Evolutionary conservation across 2,329 filamentous ascomycete species (phyloP).

Genomic region (Neopestalotiopsis rosae): DNA sequence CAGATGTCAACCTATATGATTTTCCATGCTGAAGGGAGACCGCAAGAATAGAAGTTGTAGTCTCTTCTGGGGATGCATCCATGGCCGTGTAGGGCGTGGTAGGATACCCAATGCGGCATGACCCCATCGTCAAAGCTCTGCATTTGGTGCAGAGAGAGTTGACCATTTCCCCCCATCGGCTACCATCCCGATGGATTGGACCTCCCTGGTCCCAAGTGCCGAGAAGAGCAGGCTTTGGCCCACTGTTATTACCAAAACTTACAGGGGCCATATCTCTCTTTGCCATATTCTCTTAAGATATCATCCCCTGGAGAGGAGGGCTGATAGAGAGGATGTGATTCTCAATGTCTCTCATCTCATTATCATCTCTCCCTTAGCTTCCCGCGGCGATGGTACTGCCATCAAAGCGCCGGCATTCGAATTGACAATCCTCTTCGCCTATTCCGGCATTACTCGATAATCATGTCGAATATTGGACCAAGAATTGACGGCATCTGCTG

Average conservation of each 20-base stretch:
- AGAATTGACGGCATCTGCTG: slow-evolving; percentile 17
- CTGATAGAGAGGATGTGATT: background rate
- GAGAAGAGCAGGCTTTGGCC: background rate
- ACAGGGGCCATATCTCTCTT: background rate
- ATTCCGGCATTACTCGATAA: background rate
- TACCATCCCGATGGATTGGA: background rate
- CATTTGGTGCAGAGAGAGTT: background rate
- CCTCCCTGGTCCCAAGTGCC: background rate
- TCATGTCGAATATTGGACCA: slow-evolving; percentile 17
- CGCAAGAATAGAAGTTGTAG: too few relatives aligned
- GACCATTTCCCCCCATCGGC: background rate
- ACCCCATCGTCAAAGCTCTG: too few relatives aligned
- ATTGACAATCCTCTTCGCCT: background rate
- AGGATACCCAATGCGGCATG: too few relatives aligned
- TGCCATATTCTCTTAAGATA: background rate
- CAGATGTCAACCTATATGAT: too few relatives aligned
- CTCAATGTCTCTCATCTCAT: background rate
- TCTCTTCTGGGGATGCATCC: too few relatives aligned
- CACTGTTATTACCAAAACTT: background rate
- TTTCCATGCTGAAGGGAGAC: too few relatives aligned
- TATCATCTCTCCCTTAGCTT: background rate
- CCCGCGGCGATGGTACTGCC: background rate
- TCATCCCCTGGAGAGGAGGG: background rate
- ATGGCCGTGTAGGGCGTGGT: too few relatives aligned
- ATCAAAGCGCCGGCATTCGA: background rate